Base-by-base conservation (phyloP, 1,284 basidiomycete genomes). In the Polyporus tsugae region DNA sequence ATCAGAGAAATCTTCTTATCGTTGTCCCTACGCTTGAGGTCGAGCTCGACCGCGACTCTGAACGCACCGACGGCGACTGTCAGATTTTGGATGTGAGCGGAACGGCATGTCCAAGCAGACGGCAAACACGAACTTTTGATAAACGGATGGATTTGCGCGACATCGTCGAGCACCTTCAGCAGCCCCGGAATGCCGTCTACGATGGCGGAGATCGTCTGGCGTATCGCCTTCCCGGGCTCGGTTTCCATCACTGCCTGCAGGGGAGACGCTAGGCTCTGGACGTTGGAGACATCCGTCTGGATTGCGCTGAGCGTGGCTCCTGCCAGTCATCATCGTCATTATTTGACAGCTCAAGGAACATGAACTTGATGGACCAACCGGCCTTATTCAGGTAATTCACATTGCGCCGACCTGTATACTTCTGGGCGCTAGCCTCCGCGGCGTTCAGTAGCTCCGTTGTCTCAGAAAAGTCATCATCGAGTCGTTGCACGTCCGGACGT, bases 51-150 rank as follows among this genome's bases (percentile, higher is more conserved):
- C 0, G 83, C 82, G 6, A 80, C 75, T 66, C 82, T 80, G 74
- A 86, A 86, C 0, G 84, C 83, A 35, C 79, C 66, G 0, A 86
- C 82, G 15, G 80, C 82, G 25, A 82, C 85, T 86, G 58, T 2
- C 4, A 22, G 6, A n/a, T 7, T 6, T 15, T 15, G 41, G 22
- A 6, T 19, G 19, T 55, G 6, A 38, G 17, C 13, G 3, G 2
- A 33, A 13, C 4, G 2, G 29, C 29, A 29, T 29, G 29, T 29
- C 29, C 29, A 2, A 29, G 29, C 1, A 29, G 29, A 29, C 29
- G 19, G 10, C 9, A n/a, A 35, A 3, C 4, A 38, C 55, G 15
- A 22, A 78, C 77, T 72, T 25, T 70, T 63, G 25, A 78, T 72
- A 64, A 78, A 73, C 0, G 77, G 76, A 64, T 78, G 77, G 19